Base-by-base conservation (phyloP, 495 filamentous ascomycete species). In the Podospora pseudopauciseta region DNA sequence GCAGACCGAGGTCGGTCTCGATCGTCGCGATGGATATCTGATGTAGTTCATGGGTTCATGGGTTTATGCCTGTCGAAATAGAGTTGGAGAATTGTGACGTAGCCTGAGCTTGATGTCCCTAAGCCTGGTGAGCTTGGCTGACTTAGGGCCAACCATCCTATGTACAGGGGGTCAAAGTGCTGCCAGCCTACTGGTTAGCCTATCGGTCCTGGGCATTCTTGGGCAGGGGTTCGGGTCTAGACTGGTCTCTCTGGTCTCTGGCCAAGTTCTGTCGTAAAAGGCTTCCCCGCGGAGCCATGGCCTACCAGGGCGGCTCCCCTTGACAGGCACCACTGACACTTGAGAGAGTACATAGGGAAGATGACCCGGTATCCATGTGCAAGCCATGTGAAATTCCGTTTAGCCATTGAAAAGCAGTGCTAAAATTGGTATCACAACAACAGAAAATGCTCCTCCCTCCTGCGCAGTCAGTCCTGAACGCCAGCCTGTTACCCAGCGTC, bases 11-110 rank as follows among this genome's bases (percentile, higher is more conserved):
- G 39, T 49, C 39, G 39, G 7, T 16, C 39, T 16, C 39, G 39
- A 13, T 49, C 15, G 39, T 49, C 39, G 39, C 0, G 39, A 49
- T 49, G 39, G 39, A 2, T 49, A 11, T 49, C 39, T 49, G 39
- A 49, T 49, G 39, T 49, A 13, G 39, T 49, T 0, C 39, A 49
- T 32, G 7, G 30, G 39, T 49, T 49, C 39, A 49, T 32, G 7
- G 30, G 39, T 49, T 49, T 11, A 16, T 49, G 39, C 39, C 13
- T 60, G 68, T 70, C 65, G 23, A 67, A 67, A 65, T 71, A 71
- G 65, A 65, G 69, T 68, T 71, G 65, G 30, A n/a, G 60, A 54
- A 61, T 44, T 65, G 68, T 67, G 68, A 67, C 56, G 65, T 67
- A 64, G 68, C 68, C 18, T 19, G 11, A 11, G 28, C 49, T 7